These are phyloP conservation scores for Aspergillus novoparasiticus DNA, from an alignment of 2,329 filamentous ascomycete species.

Conservation along the genomic window DNA sequence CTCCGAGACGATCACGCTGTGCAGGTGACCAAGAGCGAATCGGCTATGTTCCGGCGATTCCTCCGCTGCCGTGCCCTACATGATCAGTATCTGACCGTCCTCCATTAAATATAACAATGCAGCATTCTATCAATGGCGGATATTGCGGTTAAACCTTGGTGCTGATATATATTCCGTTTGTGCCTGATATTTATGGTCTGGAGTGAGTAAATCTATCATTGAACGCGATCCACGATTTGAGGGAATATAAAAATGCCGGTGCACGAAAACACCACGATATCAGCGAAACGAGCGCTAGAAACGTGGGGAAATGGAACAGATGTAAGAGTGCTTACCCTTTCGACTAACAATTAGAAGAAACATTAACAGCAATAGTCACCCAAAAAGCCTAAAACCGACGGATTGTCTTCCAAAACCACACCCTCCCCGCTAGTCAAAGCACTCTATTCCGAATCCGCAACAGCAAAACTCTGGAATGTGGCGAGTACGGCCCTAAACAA, in stretches of 20 bases:
- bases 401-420: background rate
- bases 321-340: background rate
- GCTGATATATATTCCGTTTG: background rate
- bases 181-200: accelerated
- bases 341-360: accelerated
- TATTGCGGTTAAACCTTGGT: background rate
- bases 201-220: background rate
- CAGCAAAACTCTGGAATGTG: slow-evolving; percentile 27
- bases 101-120: background rate
- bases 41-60: background rate
- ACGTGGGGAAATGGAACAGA: background rate
- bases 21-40: background rate
- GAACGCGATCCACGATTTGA: background rate
- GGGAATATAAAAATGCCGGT: background rate
- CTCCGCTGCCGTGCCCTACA: background rate
- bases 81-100: background rate
- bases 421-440: background rate
- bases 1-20: background rate
- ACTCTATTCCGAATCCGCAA: slow-evolving; percentile 22
- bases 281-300: background rate
- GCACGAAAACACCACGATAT: background rate
- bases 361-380: background rate
- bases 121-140: background rate
- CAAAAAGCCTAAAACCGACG: background rate
- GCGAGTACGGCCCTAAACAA: slow-evolving; percentile 17